Evolutionary conservation across 352 stramenopile genomes (phyloP), one percentile per base, ranked within the genome.

Genomic region (Globisporangium alternatum): DNA sequence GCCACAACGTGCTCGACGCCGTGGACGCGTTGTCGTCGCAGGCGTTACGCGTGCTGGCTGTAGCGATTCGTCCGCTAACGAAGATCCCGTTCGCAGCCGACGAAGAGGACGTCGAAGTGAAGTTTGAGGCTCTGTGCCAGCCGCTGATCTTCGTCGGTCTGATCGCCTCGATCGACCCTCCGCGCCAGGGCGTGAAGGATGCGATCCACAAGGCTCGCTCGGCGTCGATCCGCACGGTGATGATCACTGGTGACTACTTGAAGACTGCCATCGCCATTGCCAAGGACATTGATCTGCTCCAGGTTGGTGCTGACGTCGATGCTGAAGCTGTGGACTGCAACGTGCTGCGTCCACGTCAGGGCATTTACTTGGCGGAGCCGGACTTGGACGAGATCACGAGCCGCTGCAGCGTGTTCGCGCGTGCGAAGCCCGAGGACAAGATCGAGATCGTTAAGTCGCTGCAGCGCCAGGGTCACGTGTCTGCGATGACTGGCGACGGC

Each of bases 401-500:
- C 30, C 78, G 76, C 53, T 71, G 75, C 28, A 77, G 75, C 0
- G 91, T 99, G n/a, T 98, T 98, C 70, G 98, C 98, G 54, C 88
- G 96, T 22, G 95, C 96, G n/a, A 95, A 93, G 58, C 96, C 96
- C 0, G 74, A 96, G 60, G 95, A 99, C 70, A 99, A 99, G 74
- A 88, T 98, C 28, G 85, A 91, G 41, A 97, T 99, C 65, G 96
- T 99, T 6, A 88, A 96, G 60, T 96, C 92, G 21, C 74, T 98
- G 2, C 94, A 98, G 73, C 78, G 83, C 35, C 80, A 89, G 67
- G 81, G 80, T 3, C 71, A 86, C 19, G 76, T 90, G 0, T 90
- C 98, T 25, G 96, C 96, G 1, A 98, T 99, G 81, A 99, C 97
- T 8, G 97, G 97, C 41, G 97, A 99, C 70, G 97, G 97, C 61